A percentile compares a stretch with the other conserved stretches of the same genome.
These are phyloP conservation scores for Arthrocladium fulminans DNA, from an alignment of 2,329 filamentous ascomycete genomes.

Conservation along the genomic window DNA sequence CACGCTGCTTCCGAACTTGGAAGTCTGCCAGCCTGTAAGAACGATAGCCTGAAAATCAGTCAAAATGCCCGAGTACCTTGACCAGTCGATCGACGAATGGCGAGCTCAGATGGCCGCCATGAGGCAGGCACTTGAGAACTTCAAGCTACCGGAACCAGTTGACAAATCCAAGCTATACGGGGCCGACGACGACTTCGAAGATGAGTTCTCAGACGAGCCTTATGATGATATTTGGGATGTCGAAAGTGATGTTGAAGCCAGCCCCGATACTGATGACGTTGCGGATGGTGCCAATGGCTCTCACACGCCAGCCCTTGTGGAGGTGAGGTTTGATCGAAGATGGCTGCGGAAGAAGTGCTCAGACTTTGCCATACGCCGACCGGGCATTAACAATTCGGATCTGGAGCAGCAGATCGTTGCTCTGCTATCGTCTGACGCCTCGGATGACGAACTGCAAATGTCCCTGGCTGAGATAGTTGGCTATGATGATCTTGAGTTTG, in stretches of 20 bases:
- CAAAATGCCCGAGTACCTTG: slow-evolving; percentile 17
- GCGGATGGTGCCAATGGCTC: slow-evolving; percentile 48
- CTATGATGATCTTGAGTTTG: slow-evolving; percentile 86
- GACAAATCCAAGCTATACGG: slow-evolving; percentile 44
- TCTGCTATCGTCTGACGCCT: slow-evolving; percentile 59
- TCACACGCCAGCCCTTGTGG: slow-evolving; percentile 25
- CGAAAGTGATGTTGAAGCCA: slow-evolving; percentile 39
- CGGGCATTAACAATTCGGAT: slow-evolving; percentile 59
- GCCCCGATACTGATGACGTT: slow-evolving; percentile 52
- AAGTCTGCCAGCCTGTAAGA: not conserved
- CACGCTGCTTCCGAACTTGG: not conserved
- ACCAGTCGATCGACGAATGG: slow-evolving; percentile 57
- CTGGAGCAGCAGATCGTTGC: slow-evolving; percentile 70
- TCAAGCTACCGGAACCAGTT: slow-evolving; percentile 48
- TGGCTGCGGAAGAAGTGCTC: slow-evolving; percentile 68
- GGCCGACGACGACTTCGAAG: slow-evolving; percentile 49
- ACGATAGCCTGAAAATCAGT: too few relatives aligned
- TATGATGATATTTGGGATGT: slow-evolving; percentile 89
- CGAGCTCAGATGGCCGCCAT: slow-evolving; percentile 75
- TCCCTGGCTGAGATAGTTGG: slow-evolving; percentile 82
- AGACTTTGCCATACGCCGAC: slow-evolving; percentile 54
- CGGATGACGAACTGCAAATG: slow-evolving; percentile 84
- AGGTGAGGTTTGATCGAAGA: slow-evolving; percentile 43
- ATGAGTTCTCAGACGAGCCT: slow-evolving; percentile 51
- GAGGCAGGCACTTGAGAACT: slow-evolving; percentile 70